Percentiles rank a stretch among this genome's conserved stretches.
Evolutionary conservation across 192 early-diverging fungal genomes (phyloP).

Genomic region (Umbelopsis ramanniana): DNA sequence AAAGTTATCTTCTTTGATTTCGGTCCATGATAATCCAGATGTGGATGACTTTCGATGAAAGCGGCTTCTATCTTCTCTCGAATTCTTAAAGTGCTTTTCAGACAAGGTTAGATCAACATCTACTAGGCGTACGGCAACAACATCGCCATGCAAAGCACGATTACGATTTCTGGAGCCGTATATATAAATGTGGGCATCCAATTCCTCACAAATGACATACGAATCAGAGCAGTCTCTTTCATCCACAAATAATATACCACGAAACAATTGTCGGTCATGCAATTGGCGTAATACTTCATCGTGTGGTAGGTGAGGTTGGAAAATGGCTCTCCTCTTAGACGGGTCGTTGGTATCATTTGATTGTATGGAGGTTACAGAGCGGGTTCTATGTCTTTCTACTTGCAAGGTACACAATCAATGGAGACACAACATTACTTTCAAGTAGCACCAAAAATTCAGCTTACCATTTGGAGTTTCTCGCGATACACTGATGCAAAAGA

Average conservation of each 20-base stretch:
- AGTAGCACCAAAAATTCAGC: too few relatives aligned
- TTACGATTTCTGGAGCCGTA: slow-evolving; percentile 72
- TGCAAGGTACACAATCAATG: not conserved
- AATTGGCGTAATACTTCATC: slow-evolving; percentile 45
- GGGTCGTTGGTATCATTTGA: slow-evolving; percentile 35
- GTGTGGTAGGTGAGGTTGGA: slow-evolving; percentile 50
- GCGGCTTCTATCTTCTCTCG: slow-evolving; percentile 49
- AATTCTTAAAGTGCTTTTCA: slow-evolving; percentile 43
- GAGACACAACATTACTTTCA: too few relatives aligned
- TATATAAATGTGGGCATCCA: slow-evolving; percentile 75
- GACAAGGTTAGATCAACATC: slow-evolving; percentile 61
- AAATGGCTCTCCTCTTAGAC: slow-evolving; percentile 46
- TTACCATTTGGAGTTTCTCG: slow-evolving; percentile 10
- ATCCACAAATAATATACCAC: slow-evolving; percentile 80
- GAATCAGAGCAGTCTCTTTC: slow-evolving; percentile 79
- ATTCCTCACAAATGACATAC: slow-evolving; percentile 78
- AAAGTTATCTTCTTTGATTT: slow-evolving; percentile 50
- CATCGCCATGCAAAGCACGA: slow-evolving; percentile 79
- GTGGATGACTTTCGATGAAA: slow-evolving; percentile 42
- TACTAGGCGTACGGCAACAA: slow-evolving; percentile 71
- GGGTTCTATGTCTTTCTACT: not conserved
- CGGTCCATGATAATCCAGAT: slow-evolving; percentile 30
- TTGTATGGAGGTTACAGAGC: not conserved
- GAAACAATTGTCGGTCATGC: slow-evolving; percentile 51
- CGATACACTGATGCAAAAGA: not conserved